Base-by-base conservation (phyloP, 2,329 filamentous ascomycete genomes). In the Epichloe aotearoae region DNA sequence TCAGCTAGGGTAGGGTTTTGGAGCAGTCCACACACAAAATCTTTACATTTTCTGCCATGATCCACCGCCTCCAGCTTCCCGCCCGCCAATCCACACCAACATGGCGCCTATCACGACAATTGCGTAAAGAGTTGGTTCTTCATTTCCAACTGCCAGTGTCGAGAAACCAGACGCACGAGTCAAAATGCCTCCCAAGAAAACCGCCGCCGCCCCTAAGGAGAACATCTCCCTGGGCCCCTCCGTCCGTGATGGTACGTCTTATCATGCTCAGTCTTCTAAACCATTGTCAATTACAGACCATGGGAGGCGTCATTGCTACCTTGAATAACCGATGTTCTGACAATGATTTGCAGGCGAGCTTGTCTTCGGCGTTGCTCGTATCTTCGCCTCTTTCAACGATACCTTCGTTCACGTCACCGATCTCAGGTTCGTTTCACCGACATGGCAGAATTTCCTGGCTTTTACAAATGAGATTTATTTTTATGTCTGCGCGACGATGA, bases 331-430 rank as follows among this genome's bases (percentile, higher is more conserved):
- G 15, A 34, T 37, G 11, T 48, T 48, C 57, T 61, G 46, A 59
- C 52, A 43, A 17, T 36, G 26, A 41, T 50, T 46, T 55, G 59
- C 61, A 91, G 89, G 89, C 77, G 88, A 95, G 79, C 87, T 95
- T 73, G 89, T 95, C 73, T 96, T 96, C 73, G 90, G 90, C 73
- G 90, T 95, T 76, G 90, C 90, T 72, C 88, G 90, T 73, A 96
- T 96, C 80, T 69, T 96, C 75, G 90, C 90, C 67, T 95, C 88
- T 60, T 89, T 89, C 82, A 89, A 89, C 77, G 86, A 89, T 68
- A 89, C 85, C 71, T 89, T 89, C 78, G 93, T 98, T 72, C 93
- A 98, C 79, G 88, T 98, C 71, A 98, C 93, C 79, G 93, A 97
- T 95, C 88, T 98, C 73, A 84, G 79, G 85, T 89, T 75, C 71